phyloP scores from a whole-genome alignment of 2,329 filamentous ascomycete species.

The Xylariaceae sp. region DNA sequence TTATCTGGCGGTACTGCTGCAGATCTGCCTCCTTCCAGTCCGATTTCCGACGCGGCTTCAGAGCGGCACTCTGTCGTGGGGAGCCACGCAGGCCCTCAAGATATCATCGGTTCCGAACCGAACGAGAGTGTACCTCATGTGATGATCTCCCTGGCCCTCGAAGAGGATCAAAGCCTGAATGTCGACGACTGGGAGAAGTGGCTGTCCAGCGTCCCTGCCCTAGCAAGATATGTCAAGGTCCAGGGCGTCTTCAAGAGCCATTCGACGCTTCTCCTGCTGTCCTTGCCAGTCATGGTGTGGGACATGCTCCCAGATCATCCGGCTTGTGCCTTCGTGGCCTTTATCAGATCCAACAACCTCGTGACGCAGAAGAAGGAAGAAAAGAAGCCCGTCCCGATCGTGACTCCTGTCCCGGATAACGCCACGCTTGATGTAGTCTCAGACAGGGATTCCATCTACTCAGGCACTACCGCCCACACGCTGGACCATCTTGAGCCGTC shows the following conservation, averaged over 20 bases:
- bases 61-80: conserved; percentile 19
- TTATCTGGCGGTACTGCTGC: conserved; percentile 31
- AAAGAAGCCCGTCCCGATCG: conserved; percentile 1
- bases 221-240: conserved; percentile 56
- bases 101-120: conserved; percentile 36
- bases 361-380: conserved; percentile 31
- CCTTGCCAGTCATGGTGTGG: conserved; percentile 56
- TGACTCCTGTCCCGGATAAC: neutral
- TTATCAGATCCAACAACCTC: conserved; percentile 54
- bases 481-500: conserved; percentile 12
- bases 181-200: conserved; percentile 56
- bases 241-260: conserved; percentile 58
- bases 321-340: conserved; percentile 53
- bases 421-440: conserved; percentile 18
- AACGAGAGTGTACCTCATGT: conserved; percentile 54
- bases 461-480: conserved; percentile 26
- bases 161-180: conserved; percentile 51
- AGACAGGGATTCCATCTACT: conserved; percentile 25
- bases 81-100: conserved; percentile 26
- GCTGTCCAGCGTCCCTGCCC: conserved; percentile 49
- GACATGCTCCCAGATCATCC: conserved; percentile 53
- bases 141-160: conserved; percentile 55
- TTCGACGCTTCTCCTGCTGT: conserved; percentile 52
- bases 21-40: conserved; percentile 33
- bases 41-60: conserved; percentile 24